Conservation (phyloP, 192 early-diverging fungal species). For the Backusella tuberculispora region DNA sequence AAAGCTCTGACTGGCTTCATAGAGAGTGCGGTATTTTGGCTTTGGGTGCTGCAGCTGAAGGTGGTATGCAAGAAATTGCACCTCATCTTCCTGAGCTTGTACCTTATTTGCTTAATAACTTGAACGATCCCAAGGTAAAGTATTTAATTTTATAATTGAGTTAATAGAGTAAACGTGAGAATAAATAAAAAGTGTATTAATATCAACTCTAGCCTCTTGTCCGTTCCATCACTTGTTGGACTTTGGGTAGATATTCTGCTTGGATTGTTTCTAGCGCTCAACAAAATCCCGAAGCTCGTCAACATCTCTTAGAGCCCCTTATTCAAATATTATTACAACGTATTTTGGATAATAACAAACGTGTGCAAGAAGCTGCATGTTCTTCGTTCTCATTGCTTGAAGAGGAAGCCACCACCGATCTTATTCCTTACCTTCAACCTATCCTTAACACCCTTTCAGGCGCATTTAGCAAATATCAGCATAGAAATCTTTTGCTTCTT, state of each 20-base stretch:
- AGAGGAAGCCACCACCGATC: slow-evolving; percentile 82
- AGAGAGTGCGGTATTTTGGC: slow-evolving; percentile 96
- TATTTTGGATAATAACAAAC: slow-evolving; percentile 95
- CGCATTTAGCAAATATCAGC: slow-evolving; percentile 92
- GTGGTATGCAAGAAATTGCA: slow-evolving; percentile 88
- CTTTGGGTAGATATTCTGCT: slow-evolving; percentile 81
- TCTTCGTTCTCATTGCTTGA: slow-evolving; percentile 95
- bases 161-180: not conserved
- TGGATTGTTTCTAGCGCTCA: slow-evolving; percentile 31
- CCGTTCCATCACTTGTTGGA: slow-evolving; percentile 98
- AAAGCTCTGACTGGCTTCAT: slow-evolving; percentile 85
- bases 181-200: not conserved
- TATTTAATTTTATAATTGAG: not conserved
- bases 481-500: slow-evolving; percentile 93
- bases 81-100: slow-evolving; percentile 86
- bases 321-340: slow-evolving; percentile 75
- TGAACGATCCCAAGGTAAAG: slow-evolving; percentile 77
- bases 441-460: slow-evolving; percentile 82
- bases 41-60: slow-evolving; percentile 97
- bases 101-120: slow-evolving; percentile 80
- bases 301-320: slow-evolving; percentile 83
- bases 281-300: slow-evolving; percentile 40
- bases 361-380: slow-evolving; percentile 98
- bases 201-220: slow-evolving; percentile 73
- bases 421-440: slow-evolving; percentile 87